These are phyloP conservation scores for Davidsoniella eucalypti DNA, from an alignment of 2,329 filamentous ascomycete genomes.

Conservation along the genomic window DNA sequence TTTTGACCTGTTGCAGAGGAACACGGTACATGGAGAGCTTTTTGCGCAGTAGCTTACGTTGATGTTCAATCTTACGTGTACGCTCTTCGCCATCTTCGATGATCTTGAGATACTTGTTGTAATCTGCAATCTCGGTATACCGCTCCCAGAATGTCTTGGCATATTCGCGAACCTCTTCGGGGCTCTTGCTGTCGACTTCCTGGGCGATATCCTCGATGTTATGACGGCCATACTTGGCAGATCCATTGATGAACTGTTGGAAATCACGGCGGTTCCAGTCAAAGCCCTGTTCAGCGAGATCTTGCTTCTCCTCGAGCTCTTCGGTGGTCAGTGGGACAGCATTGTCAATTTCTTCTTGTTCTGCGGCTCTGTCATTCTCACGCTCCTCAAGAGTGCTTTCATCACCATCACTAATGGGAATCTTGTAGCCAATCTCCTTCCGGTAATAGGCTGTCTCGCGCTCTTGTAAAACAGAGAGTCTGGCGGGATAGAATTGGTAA, in stretches of 20 bases:
- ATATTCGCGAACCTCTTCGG: conserved; percentile 74
- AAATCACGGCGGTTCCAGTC: conserved; percentile 97
- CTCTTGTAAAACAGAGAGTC: conserved; percentile 77
- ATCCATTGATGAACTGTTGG: conserved; percentile 93
- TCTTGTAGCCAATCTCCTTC: conserved; percentile 92
- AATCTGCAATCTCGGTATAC: conserved; percentile 79
- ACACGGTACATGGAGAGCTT: conserved; percentile 97
- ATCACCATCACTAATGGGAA: conserved; percentile 71
- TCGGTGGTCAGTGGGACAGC: conserved; percentile 76
- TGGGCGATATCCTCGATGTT: conserved; percentile 74
- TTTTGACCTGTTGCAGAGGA: conserved; percentile 90
- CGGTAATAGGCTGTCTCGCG: conserved; percentile 91
- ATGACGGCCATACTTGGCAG: conserved; percentile 75
- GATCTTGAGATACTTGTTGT: conserved; percentile 70
- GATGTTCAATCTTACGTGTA: conserved; percentile 73
- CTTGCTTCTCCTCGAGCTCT: conserved; percentile 73
- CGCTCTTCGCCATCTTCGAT: conserved; percentile 91
- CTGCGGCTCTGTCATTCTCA: conserved; percentile 70
- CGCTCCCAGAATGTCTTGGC: conserved; percentile 94
- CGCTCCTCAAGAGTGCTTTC: conserved; percentile 77
- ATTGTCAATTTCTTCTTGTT: conserved; percentile 86
- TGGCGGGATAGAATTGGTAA: conserved; percentile 87
- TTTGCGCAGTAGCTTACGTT: conserved; percentile 81
- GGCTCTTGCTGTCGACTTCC: conserved; percentile 81
- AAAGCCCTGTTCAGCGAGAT: conserved; percentile 70